phyloP scores from a whole-genome alignment of 192 early-diverging fungal species.

The Spinellus fusiger region DNA sequence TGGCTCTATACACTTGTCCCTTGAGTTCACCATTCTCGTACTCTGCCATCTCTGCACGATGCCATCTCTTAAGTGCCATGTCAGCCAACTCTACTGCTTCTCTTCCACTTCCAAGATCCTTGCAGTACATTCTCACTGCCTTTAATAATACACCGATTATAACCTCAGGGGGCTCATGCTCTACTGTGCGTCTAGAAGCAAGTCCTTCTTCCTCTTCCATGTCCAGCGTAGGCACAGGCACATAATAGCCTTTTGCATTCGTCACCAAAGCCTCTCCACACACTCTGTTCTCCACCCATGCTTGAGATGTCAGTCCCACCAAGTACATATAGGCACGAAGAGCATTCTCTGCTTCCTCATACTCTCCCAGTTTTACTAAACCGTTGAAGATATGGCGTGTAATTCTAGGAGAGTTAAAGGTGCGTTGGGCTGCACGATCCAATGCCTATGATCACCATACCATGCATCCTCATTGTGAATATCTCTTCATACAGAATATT shows the following conservation, averaged over 20 bases:
- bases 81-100: slow-evolving; percentile 29
- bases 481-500: not conserved
- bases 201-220: slow-evolving; percentile 1
- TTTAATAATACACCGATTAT: slow-evolving; percentile 21
- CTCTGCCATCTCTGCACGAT: not conserved
- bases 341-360: slow-evolving; percentile 69
- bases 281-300: slow-evolving; percentile 12
- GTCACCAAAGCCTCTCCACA: slow-evolving; percentile 11
- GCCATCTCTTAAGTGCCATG: slow-evolving; percentile 8
- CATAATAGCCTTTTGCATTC: slow-evolving; percentile 10
- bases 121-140: slow-evolving; percentile 42
- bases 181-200: slow-evolving; percentile 22
- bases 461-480: not conserved
- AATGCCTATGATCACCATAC: slow-evolving; percentile 27
- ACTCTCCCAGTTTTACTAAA: slow-evolving; percentile 58
- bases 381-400: slow-evolving; percentile 56
- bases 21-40: not conserved
- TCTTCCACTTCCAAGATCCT: slow-evolving; percentile 18
- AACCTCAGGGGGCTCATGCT: slow-evolving; percentile 15
- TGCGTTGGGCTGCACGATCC: slow-evolving; percentile 56
- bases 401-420: slow-evolving; percentile 66
- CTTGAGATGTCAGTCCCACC: slow-evolving; percentile 32
- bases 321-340: slow-evolving; percentile 56
- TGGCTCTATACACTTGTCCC: slow-evolving; percentile 23
- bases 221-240: slow-evolving; percentile 6